Conservation (phyloP, 192 early-diverging fungal genomes). For the Physocladia obscura region DNA sequence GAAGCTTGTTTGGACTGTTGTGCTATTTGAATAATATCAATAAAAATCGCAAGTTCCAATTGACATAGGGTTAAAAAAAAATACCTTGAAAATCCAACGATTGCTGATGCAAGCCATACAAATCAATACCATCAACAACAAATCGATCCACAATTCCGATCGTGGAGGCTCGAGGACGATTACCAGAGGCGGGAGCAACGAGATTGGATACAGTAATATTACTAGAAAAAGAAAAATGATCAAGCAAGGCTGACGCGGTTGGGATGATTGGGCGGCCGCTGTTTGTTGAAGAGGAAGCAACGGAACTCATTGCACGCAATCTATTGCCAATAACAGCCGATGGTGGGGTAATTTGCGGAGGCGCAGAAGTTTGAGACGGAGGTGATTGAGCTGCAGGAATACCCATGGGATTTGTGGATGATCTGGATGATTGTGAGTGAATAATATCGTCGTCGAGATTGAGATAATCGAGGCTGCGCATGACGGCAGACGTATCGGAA, state of each 20-base stretch:
- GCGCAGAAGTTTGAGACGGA: constrained; percentile 56
- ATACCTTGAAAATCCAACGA: too few species aligned
- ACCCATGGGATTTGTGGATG: neutral
- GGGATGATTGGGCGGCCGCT: neutral
- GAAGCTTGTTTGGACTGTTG: too few species aligned
- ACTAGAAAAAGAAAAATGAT: too few species aligned
- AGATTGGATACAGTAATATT: neutral
- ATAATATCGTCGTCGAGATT: neutral
- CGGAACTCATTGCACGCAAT: constrained; percentile 7
- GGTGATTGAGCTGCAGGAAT: constrained; percentile 62
- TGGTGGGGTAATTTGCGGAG: constrained; percentile 20
- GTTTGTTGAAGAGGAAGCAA: too few species aligned
- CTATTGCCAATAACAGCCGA: neutral
- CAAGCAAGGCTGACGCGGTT: neutral
- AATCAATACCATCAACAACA: constrained; percentile 24
- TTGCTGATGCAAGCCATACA: constrained; percentile 9
- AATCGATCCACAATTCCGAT: constrained; percentile 40
- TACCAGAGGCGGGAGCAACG: neutral
- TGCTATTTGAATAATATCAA: too few species aligned
- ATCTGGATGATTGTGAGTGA: neutral
- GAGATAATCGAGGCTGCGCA: neutral
- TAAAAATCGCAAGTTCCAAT: too few species aligned
- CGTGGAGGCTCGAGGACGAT: constrained; percentile 32
- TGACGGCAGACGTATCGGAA: neutral
- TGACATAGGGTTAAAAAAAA: too few species aligned